Percentiles rank a stretch among this genome's conserved stretches.
Evolutionary conservation across 306 rosid genomes (phyloP).

Genomic region (Sphenostylis stenocarpa): DNA sequence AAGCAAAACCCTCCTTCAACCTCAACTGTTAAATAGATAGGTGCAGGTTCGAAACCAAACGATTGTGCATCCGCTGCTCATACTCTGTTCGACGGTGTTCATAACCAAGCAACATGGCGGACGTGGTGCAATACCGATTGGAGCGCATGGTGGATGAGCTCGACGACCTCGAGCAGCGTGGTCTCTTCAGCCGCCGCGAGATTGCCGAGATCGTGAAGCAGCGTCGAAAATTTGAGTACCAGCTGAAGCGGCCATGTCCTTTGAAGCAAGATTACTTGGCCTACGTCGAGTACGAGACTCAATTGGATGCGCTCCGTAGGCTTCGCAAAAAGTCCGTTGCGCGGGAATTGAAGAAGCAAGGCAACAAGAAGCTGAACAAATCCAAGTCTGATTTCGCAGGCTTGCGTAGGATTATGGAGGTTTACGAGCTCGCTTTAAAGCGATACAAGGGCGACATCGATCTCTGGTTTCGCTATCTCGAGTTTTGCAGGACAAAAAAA

Average conservation of each 20-base stretch:
- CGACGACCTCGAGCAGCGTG: constrained; percentile 49
- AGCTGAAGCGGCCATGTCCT: constrained; percentile 40
- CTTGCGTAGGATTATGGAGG: constrained; percentile 26
- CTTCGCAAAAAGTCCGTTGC: constrained; percentile 46
- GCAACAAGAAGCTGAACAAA: constrained; percentile 37
- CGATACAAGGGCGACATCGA: constrained; percentile 48
- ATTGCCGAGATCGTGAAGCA: constrained; percentile 50
- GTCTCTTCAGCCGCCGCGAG: constrained; percentile 41
- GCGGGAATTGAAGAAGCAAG: constrained; percentile 34
- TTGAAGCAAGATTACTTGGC: constrained; percentile 42
- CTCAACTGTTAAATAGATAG: background rate
- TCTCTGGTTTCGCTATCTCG: constrained; percentile 53
- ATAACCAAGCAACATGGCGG: constrained; percentile 33
- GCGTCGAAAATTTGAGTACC: constrained; percentile 48
- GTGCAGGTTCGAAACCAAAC: no score
- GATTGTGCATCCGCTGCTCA: background rate
- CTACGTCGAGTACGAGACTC: constrained; percentile 46
- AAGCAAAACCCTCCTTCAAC: background rate
- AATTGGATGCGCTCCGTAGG: constrained; percentile 39
- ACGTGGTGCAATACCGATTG: constrained; percentile 46
- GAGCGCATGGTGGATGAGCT: constrained; percentile 53
- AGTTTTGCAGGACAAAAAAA: constrained; percentile 63
- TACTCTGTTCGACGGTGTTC: background rate
- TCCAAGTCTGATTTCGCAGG: constrained; percentile 45
- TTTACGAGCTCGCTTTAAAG: constrained; percentile 46